Evolutionary conservation across 805 yeast species (phyloP).

Genomic region (Wickerhamomyces hampshirensis): DNA sequence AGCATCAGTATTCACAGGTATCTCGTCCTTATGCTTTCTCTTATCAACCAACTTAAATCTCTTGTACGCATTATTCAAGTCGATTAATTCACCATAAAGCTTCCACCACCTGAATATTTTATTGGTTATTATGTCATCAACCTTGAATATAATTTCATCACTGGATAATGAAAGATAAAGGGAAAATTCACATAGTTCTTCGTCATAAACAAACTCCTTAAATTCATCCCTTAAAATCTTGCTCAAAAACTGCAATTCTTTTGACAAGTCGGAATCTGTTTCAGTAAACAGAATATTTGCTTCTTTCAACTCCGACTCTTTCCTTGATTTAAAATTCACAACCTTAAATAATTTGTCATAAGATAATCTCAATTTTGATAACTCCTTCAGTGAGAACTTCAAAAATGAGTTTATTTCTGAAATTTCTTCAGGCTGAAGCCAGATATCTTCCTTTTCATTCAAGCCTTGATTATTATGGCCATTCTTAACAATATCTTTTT

Average conservation of each 20-base stretch:
- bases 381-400: slow-evolving; percentile 40
- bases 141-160: slow-evolving; percentile 26
- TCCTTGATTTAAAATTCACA: slow-evolving; percentile 25
- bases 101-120: slow-evolving; percentile 43
- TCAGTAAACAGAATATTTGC: slow-evolving; percentile 11
- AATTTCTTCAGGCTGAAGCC: slow-evolving; percentile 32
- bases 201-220: slow-evolving; percentile 21
- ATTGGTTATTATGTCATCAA: slow-evolving; percentile 28
- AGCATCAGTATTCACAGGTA: neutral
- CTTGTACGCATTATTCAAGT: slow-evolving; percentile 29
- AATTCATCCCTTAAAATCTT: slow-evolving; percentile 6
- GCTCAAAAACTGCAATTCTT: slow-evolving; percentile 20
- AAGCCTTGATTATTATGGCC: neutral
- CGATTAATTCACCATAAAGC: slow-evolving; percentile 35
- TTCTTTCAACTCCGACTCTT: slow-evolving; percentile 16
- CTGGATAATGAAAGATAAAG: slow-evolving; percentile 19
- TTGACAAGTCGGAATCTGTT: neutral
- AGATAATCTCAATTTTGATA: slow-evolving; percentile 27
- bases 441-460: slow-evolving; percentile 11
- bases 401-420: slow-evolving; percentile 46
- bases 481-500: slow-evolving; percentile 22
- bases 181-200: slow-evolving; percentile 14
- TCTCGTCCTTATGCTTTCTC: slow-evolving; percentile 8
- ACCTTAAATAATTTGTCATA: slow-evolving; percentile 35
- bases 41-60: slow-evolving; percentile 22